Percentiles rank a stretch among this genome's conserved stretches.
Conservation (phyloP, 225 moss, liverwort and hornwort species). For the Polytrichum formosum region DNA sequence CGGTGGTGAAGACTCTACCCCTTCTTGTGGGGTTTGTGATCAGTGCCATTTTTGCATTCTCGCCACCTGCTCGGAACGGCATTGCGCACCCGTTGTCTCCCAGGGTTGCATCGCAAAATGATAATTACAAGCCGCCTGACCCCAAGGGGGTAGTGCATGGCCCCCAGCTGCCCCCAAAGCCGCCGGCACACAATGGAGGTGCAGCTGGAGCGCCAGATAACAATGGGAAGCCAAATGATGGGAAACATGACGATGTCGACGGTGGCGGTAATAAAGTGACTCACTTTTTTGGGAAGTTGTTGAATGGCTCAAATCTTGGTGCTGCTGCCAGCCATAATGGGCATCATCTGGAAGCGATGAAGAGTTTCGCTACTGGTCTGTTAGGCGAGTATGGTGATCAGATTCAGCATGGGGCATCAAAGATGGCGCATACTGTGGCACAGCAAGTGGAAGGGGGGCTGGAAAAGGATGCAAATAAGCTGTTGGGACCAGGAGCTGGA, state of each 20-base stretch:
- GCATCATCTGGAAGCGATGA: no score
- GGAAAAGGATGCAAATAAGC: neutral
- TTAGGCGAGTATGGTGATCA: neutral
- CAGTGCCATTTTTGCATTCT: slow-evolving; percentile 4
- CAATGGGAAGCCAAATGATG: neutral
- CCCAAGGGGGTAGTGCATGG: neutral
- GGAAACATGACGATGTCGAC: neutral
- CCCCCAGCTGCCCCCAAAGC: neutral
- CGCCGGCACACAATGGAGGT: neutral
- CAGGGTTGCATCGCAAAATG: neutral
- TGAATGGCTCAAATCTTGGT: no score
- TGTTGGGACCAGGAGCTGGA: neutral
- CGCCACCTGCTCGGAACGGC: slow-evolving; percentile 14
- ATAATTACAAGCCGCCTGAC: neutral
- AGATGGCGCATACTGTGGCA: neutral
- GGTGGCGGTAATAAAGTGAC: neutral
- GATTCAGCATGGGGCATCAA: neutral
- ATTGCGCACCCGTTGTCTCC: slow-evolving; percentile 8
- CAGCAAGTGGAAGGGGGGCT: neutral
- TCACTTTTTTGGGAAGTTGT: no score
- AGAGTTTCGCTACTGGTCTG: no score
- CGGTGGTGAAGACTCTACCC: slow-evolving; percentile 7
- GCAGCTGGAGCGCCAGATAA: neutral
- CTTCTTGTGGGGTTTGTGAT: slow-evolving; percentile 6
- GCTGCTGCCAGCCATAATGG: no score